These are phyloP conservation scores for Colletotrichum shisoi DNA, from an alignment of 2,329 filamentous ascomycete genomes.

Conservation along the genomic window DNA sequence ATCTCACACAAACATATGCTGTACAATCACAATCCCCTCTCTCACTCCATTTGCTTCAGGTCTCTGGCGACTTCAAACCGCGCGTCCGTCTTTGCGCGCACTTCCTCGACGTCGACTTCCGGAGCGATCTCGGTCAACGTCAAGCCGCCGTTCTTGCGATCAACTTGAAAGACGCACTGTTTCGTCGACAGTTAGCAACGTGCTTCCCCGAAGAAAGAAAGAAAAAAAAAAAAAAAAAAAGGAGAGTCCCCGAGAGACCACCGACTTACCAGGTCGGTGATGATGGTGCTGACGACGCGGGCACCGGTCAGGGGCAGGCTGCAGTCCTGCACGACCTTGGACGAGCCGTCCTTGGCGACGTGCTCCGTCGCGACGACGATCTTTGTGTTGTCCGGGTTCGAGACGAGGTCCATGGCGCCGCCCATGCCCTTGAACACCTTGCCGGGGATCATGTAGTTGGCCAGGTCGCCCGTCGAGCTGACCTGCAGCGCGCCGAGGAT, in stretches of 20 bases:
- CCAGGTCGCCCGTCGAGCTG: constrained; percentile 77
- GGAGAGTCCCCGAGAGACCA: no score
- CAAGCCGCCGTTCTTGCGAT: constrained; percentile 66
- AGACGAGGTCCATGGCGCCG: constrained; percentile 76
- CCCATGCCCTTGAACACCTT: constrained; percentile 91
- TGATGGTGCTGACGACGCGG: constrained; percentile 73
- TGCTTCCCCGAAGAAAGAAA: accelerated
- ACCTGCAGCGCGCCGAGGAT: constrained; percentile 86
- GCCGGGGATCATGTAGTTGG: constrained; percentile 90
- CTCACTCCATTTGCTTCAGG: constrained; percentile 58
- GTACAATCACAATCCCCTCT: neutral
- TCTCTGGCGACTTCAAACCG: constrained; percentile 69
- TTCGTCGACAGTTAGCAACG: neutral
- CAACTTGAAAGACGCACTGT: constrained; percentile 74
- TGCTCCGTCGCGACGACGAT: constrained; percentile 76
- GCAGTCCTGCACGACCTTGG: constrained; percentile 72
- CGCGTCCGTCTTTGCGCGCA: constrained; percentile 74
- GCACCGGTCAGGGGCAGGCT: constrained; percentile 71
- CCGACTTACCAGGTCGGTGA: constrained; percentile 72
- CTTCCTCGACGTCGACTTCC: constrained; percentile 72
- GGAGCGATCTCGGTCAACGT: constrained; percentile 76
- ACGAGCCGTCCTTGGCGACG: constrained; percentile 71
- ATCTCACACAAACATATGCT: constrained; percentile 11
- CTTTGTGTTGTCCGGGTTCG: constrained; percentile 74
- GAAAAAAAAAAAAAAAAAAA: no score